phyloP scores from a whole-genome alignment of 306 rosid species.

The Trifolium subterraneum region DNA sequence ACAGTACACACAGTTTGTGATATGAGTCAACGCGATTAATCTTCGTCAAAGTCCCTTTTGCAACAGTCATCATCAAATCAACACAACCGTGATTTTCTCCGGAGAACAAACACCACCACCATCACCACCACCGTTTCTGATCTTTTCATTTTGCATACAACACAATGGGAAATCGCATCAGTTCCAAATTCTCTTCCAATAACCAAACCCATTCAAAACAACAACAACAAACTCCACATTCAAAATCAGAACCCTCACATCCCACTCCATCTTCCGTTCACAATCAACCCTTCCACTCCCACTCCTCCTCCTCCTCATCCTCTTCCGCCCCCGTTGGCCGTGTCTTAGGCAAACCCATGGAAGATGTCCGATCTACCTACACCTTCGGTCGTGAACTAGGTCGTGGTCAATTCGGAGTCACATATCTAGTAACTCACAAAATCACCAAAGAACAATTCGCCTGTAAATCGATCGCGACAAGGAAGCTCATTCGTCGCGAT shows the following conservation, averaged over 20 bases:
- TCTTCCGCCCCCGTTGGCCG: conserved; percentile 56
- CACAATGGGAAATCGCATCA: conserved; percentile 61
- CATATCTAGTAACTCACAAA: conserved; percentile 80
- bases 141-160: too few species aligned
- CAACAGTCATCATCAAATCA: background rate
- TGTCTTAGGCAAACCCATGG: conserved; percentile 80
- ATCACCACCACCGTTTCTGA: background rate
- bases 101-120: background rate
- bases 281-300: background rate
- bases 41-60: background rate
- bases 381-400: conserved; percentile 91
- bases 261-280: conserved; percentile 1
- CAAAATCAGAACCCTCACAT: background rate
- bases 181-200: conserved; percentile 37
- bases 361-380: conserved; percentile 76
- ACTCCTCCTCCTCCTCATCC: background rate
- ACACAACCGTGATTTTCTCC: too few species aligned
- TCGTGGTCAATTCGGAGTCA: conserved; percentile 95
- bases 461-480: conserved; percentile 88
- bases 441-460: conserved; percentile 72
- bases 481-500: conserved; percentile 72
- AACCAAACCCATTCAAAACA: conserved; percentile 18
- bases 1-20: too few species aligned
- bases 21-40: background rate
- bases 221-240: background rate